Evolutionary conservation across 352 stramenopile genomes (phyloP), one percentile per base, ranked within the genome.

Genomic region (Phytophthora constricta): DNA sequence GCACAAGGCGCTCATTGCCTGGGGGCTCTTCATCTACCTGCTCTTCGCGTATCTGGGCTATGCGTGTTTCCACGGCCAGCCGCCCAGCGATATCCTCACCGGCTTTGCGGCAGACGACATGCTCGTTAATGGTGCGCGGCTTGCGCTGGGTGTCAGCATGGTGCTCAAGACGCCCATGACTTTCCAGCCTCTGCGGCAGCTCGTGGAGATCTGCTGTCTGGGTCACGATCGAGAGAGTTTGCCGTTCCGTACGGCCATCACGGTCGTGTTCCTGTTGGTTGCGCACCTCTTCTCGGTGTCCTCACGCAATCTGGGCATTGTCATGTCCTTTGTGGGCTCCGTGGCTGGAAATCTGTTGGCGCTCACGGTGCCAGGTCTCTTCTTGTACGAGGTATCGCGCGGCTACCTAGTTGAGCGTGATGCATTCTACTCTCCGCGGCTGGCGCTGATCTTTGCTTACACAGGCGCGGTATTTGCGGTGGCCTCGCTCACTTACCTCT

Each of bases 101-200:
- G 87, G 85, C 17, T 95, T 95, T 59, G 63, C 70, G 17, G 45
- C 73, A 2, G 74, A 92, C 66, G 86, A 93, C 62, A 77, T 62
- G 57, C 76, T 91, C 34, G 92, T 95, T 62, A 95, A 95, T 57
- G 86, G 80, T 37, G 87, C 86, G 26, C 84, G 85, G 5, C 62
- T 95, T 11, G 89, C 83, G 17, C 74, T 95, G 17, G 87, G 85
- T 9, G 56, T 81, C 17, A 91, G 81, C 45, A 92, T 92, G 85
- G 66, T 95, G 37, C 72, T 91, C 58, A 93, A 93, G 78, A 92
- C 85, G 28, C 87, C 87, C 4, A 92, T 95, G 83, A 92, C 82
- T 5, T 95, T 93, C 80, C 87, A 95, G 69, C 87, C 87, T 46
- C 65, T 95, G 61, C 85, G 84, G 48, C 85, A 93, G 48, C 80